Evolutionary conservation across 1,284 basidiomycete genomes (phyloP).

Genomic region (Meira nashicola): DNA sequence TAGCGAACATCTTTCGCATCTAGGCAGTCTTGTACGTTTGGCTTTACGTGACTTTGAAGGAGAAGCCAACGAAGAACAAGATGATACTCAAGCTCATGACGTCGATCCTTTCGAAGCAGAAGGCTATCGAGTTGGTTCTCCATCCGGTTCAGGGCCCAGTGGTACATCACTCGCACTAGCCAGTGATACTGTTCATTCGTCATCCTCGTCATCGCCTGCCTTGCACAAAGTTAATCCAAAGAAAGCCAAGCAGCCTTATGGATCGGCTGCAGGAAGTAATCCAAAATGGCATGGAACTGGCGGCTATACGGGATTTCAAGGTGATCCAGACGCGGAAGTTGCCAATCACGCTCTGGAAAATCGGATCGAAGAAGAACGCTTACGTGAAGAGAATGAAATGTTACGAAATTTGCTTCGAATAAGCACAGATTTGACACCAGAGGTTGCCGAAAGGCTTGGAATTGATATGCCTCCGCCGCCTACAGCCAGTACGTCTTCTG

Average conservation of each 20-base stretch:
- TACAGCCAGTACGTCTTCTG: not conserved
- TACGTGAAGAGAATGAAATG: conserved; percentile 45
- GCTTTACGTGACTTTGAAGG: conserved; percentile 39
- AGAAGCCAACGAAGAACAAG: conserved; percentile 17
- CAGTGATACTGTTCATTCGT: not conserved
- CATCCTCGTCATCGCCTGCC: not conserved
- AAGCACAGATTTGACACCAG: conserved; percentile 8
- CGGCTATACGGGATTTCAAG: conserved; percentile 39
- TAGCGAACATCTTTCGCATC: conserved; percentile 29
- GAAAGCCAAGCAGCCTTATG: conserved; percentile 11
- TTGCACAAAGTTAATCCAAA: not conserved
- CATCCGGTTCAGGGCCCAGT: conserved; percentile 12
- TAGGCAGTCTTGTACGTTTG: conserved; percentile 34
- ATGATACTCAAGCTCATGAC: conserved; percentile 17
- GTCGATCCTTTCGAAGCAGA: conserved; percentile 13
- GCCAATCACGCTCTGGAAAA: conserved; percentile 37
- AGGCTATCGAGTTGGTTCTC: conserved; percentile 8
- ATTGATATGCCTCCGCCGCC: conserved; percentile 7
- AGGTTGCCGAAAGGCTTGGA: conserved; percentile 2
- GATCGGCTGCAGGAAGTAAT: conserved; percentile 19
- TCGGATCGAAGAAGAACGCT: conserved; percentile 40
- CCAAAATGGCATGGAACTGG: conserved; percentile 42
- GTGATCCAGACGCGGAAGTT: conserved; percentile 28
- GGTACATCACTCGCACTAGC: not conserved
- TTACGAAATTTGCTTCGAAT: conserved; percentile 35